Base-by-base conservation (phyloP, 768 basidiomycete genomes). In the Leucosporidium scottii region DNA sequence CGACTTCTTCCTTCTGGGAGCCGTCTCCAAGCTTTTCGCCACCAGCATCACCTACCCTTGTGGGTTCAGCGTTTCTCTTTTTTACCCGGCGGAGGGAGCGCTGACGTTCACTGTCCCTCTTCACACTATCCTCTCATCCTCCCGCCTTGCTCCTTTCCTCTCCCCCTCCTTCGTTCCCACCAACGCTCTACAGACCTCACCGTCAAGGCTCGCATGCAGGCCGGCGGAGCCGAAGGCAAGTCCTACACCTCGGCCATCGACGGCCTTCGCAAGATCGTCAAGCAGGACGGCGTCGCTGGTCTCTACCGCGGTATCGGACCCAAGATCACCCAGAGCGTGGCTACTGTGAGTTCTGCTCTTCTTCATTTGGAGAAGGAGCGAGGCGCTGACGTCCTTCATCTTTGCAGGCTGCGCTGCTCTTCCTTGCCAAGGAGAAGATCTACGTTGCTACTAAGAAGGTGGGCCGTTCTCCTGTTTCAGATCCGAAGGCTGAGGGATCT, bases 1-100 rank as follows among this genome's bases (percentile, higher is more conserved):
- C 82, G 94, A 99, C 76, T 89, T 91, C 79, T 97, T 99, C 82
- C 74, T 93, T 68, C 84, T 98, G n/a, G 94, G 94, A 3, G 96
- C 96, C 1, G 76, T 94, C 50, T 90, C 91, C 17, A 98, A 99
- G 78, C 84, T 97, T 12, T 83, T 82, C 12, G 82, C 82, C 21
- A 83, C 82, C 1, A 81, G 82, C 8, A 74, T 81, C 4, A 89
- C 88, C 4, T 91, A 90, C 77, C 89, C 89, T 4, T 85, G 87
- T 88, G 13, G 15, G 39, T 15, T 13, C 3, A 10, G 39, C 39
- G 2, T n/a, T 12, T 10, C 39, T 69, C 72, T 85, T 73, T 3
- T 34, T 28, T 31, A 10, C 2, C 23, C 50, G 23, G 25, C 15
- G 39, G 15, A 62, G 9, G 36, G 59, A 39, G 34, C 54, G 17